These are phyloP conservation scores for Russula sp. DNA, from an alignment of 768 basidiomycete genomes.

Conservation along the genomic window DNA sequence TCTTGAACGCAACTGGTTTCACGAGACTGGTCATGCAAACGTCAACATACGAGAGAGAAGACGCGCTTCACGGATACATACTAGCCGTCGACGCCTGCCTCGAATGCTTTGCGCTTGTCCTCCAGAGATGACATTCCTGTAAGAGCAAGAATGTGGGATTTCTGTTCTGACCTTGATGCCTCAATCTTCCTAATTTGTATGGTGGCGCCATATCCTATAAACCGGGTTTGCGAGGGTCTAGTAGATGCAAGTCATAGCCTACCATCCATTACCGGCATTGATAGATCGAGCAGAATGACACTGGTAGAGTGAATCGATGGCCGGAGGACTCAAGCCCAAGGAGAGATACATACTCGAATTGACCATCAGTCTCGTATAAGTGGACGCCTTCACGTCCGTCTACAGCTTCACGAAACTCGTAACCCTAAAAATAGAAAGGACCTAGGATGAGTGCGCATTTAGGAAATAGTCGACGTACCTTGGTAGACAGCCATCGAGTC, in stretches of 20 bases:
- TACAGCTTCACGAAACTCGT: slow-evolving; percentile 71
- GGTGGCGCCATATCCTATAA: slow-evolving; percentile 78
- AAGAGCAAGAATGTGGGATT: slow-evolving; percentile 69
- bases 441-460: background rate
- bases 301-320: slow-evolving; percentile 41
- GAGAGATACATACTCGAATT: slow-evolving; percentile 70
- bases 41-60: slow-evolving; percentile 4
- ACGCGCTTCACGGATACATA: slow-evolving; percentile 43
- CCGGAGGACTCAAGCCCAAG: background rate
- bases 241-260: slow-evolving; percentile 25
- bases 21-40: slow-evolving; percentile 57
- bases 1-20: slow-evolving; percentile 95
- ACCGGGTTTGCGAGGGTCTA: background rate
- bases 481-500: slow-evolving; percentile 65
- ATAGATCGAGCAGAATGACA: slow-evolving; percentile 82
- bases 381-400: slow-evolving; percentile 86
- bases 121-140: slow-evolving; percentile 94
- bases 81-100: slow-evolving; percentile 95
- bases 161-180: slow-evolving; percentile 32
- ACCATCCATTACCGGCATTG: slow-evolving; percentile 95
- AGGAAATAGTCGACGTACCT: slow-evolving; percentile 35
- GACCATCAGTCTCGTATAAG: slow-evolving; percentile 64
- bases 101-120: slow-evolving; percentile 87
- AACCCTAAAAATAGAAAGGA: slow-evolving; percentile 47
- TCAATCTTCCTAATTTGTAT: slow-evolving; percentile 79